phyloP scores from a whole-genome alignment of 1,139 yeast genomes.

The Blastobotrys illinoisensis region DNA sequence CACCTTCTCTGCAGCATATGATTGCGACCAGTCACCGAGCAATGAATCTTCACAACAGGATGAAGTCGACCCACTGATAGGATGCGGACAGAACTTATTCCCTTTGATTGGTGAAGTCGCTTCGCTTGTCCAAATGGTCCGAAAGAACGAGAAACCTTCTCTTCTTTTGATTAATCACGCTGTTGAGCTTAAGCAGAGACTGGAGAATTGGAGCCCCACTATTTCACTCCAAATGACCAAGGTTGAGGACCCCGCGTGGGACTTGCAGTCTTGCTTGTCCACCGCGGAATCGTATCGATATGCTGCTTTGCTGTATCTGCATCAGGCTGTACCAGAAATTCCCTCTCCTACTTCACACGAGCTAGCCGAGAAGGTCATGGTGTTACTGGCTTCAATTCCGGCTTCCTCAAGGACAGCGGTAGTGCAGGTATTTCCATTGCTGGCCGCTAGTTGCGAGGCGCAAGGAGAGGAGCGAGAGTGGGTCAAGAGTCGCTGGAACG shows the following conservation, averaged over 20 bases:
- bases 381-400: constrained; percentile 59
- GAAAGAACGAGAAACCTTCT: constrained; percentile 40
- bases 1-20: neutral
- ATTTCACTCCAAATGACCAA: constrained; percentile 30
- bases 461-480: constrained; percentile 56
- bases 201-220: constrained; percentile 48
- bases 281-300: constrained; percentile 66
- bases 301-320: constrained; percentile 53
- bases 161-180: constrained; percentile 49
- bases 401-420: constrained; percentile 51
- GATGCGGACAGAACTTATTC: constrained; percentile 60
- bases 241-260: constrained; percentile 45
- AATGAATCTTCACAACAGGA: constrained; percentile 2
- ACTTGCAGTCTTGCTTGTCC: constrained; percentile 53
- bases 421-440: constrained; percentile 57
- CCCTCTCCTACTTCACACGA: constrained; percentile 52
- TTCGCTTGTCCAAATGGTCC: constrained; percentile 46
- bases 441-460: constrained; percentile 63
- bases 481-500: constrained; percentile 55
- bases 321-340: constrained; percentile 66
- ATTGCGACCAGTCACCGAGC: neutral
- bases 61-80: constrained; percentile 53
- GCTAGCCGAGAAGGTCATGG: constrained; percentile 54
- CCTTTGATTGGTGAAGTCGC: constrained; percentile 62
- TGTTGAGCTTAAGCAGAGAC: constrained; percentile 47